Percentiles rank a stretch among this genome's conserved stretches.
phyloP scores from a whole-genome alignment of 176 grass and related monocot species.

The Ensete glaucum region DNA sequence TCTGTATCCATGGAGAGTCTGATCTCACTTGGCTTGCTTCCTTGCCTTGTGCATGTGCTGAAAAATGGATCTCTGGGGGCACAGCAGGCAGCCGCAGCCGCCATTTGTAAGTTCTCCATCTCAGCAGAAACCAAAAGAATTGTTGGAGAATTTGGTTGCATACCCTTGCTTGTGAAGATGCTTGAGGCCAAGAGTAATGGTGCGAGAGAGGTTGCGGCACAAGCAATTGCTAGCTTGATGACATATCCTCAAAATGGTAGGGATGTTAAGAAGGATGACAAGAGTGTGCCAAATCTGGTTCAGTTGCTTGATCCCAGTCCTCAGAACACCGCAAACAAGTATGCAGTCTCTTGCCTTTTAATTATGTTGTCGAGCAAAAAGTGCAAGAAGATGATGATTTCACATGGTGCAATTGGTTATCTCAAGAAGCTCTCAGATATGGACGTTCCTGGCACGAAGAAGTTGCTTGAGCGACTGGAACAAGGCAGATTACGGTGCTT shows the following conservation, averaged over 20 bases:
- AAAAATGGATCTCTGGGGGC: constrained; percentile 77
- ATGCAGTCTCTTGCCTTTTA: constrained; percentile 76
- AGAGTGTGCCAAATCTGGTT: constrained; percentile 95
- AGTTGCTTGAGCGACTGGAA: constrained; percentile 80
- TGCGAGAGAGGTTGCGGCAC: constrained; percentile 73
- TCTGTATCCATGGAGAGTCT: constrained; percentile 52
- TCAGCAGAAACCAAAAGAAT: constrained; percentile 70
- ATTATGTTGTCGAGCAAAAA: constrained; percentile 54
- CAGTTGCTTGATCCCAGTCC: constrained; percentile 78
- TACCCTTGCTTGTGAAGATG: constrained; percentile 61
- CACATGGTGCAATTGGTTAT: constrained; percentile 87
- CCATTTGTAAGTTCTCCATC: constrained; percentile 68
- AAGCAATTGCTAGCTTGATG: constrained; percentile 78
- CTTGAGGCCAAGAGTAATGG: constrained; percentile 74
- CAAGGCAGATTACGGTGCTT: constrained; percentile 55
- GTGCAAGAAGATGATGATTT: constrained; percentile 87
- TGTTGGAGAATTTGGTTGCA: constrained; percentile 68
- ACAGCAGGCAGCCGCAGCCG: constrained; percentile 48
- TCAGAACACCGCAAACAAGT: constrained; percentile 92
- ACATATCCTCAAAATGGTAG: constrained; percentile 43
- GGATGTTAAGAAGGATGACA: constrained; percentile 84
- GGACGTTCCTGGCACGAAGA: constrained; percentile 82
- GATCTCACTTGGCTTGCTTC: constrained; percentile 66
- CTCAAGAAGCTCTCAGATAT: constrained; percentile 94
- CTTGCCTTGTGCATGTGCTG: constrained; percentile 67